Percentiles rank a stretch among this genome's conserved stretches.
Conservation (phyloP, 1,139 yeast species). For the Yamadazyma conglobata region DNA sequence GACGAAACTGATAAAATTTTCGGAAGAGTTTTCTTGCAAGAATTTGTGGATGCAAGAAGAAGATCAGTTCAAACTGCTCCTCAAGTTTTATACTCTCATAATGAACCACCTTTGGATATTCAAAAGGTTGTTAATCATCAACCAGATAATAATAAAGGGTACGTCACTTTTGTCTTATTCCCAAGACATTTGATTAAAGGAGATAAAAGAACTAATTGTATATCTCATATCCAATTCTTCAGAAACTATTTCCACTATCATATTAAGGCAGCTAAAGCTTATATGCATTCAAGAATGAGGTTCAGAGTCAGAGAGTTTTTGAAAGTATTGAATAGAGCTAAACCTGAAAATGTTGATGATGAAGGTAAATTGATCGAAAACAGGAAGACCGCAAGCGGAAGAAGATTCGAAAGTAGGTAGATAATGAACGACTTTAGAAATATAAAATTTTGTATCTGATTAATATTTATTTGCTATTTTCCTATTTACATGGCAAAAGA, state of each 20-base stretch:
- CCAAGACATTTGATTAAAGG: conserved; percentile 70
- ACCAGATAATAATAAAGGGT: conserved; percentile 56
- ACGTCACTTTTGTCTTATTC: conserved; percentile 70
- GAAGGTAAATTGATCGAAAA: conserved; percentile 55
- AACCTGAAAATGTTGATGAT: conserved; percentile 84
- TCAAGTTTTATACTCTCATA: conserved; percentile 87
- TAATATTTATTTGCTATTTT: no score
- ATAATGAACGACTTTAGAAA: background rate
- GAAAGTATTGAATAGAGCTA: conserved; percentile 94
- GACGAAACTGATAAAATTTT: conserved; percentile 96
- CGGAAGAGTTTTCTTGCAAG: conserved; percentile 94
- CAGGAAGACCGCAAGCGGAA: conserved; percentile 80
- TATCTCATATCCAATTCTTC: conserved; percentile 85
- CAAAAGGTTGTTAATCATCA: conserved; percentile 29
- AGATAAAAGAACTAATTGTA: conserved; percentile 77
- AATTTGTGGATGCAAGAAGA: conserved; percentile 92
- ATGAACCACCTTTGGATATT: conserved; percentile 92
- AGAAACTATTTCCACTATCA: conserved; percentile 98
- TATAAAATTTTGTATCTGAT: conserved; percentile 1
- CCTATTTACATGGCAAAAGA: conserved; percentile 4
- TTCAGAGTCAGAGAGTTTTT: conserved; percentile 89
- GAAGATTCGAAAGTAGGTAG: conserved; percentile 55
- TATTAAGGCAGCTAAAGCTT: conserved; percentile 96
- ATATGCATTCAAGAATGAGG: conserved; percentile 98
- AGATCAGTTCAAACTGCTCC: conserved; percentile 98